These are phyloP conservation scores for Lycium ferocissimum DNA, from an alignment of 257 asterid genomes.

Conservation along the genomic window DNA sequence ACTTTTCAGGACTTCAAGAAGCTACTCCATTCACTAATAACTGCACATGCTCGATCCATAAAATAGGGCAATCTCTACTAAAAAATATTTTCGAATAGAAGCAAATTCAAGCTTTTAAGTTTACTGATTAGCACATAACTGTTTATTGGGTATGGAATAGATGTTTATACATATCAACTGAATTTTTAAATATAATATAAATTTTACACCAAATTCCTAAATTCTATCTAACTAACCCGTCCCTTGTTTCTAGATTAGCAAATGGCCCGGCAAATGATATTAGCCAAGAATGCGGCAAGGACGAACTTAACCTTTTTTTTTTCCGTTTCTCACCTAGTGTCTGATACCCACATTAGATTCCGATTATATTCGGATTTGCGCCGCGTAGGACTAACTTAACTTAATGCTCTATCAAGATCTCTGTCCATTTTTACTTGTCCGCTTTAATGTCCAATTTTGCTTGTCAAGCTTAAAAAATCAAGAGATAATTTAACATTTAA, in stretches of 20 bases:
- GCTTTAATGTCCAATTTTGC: no score
- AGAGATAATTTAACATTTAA: no score
- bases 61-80: background rate
- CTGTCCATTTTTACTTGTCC: no score
- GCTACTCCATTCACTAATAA: background rate
- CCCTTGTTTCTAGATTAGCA: background rate
- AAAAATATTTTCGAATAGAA: background rate
- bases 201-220: background rate
- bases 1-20: background rate
- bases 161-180: background rate
- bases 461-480: no score
- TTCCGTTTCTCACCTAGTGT: no score
- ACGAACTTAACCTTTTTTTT: background rate
- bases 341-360: no score
- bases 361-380: no score
- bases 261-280: background rate
- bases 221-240: background rate
- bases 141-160: background rate
- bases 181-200: background rate
- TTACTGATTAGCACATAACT: background rate
- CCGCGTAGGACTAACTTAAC: no score
- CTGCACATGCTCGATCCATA: background rate
- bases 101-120: background rate
- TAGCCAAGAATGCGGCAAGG: background rate
- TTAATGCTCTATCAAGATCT: no score